Base-by-base conservation (phyloP, 257 asterid species). In the Fraxinus pennsylvanica region DNA sequence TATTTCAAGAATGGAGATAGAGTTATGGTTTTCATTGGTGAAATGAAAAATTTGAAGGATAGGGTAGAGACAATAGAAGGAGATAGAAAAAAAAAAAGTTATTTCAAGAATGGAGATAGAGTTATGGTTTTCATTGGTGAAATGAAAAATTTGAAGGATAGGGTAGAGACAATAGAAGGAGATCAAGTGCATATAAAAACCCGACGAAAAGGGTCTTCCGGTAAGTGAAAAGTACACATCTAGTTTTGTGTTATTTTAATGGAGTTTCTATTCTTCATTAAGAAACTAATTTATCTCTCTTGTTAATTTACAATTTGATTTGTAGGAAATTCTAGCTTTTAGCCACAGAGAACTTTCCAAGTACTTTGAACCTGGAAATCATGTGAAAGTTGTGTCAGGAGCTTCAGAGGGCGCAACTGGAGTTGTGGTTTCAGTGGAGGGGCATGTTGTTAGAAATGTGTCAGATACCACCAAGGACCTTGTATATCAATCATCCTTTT, bases 341-440 rank as follows among this genome's bases (percentile, higher is more conserved):
- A 84, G 87, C 71, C 96, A 93, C 78, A 92, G 85, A 79, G 98
- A 88, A 82, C 94, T 96, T 19, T 96, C 97, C 90, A 96, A 96
- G 84, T 96, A 93, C 82, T 96, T 93, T 80, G 94, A 96, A 74
- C 93, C 90, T 73, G 99, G 98, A 85, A 91, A 96, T 84, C 98
- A 93, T 72, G 97, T 96, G 14, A 96, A 96, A 85, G 96, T 96
- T 81, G 96, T 89, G 57, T 80, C 97, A 74, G 98, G 99, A 77
- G 91, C 96, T 69, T 81, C 91, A 3, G 99, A 93, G 85, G 99
- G 99, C 79, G 97, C 97, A 21, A 96, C 97, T 54, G 98, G 99
- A 39, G 92, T 96, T 98, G 99, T 93, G 65, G 98, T 92, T 76
- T 91, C 98, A 10, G 96, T 96, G 76, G 92, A 96, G 87, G 97